Percentiles rank a stretch among this genome's conserved stretches.
phyloP scores from a whole-genome alignment of 257 asterid genomes.

The Phtheirospermum japonicum region DNA sequence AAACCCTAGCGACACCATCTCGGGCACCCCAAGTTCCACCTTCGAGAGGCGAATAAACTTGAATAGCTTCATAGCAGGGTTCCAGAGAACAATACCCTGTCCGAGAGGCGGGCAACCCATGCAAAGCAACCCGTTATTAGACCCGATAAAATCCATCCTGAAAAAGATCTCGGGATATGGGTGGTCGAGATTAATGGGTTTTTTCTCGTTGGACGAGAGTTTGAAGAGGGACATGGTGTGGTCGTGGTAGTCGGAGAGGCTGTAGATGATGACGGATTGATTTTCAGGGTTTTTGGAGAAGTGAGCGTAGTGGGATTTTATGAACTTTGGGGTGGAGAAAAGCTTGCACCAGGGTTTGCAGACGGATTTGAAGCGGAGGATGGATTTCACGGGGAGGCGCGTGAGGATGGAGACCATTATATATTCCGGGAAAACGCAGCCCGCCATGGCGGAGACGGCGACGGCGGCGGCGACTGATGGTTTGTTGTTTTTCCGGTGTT shows the following conservation, averaged over 20 bases:
- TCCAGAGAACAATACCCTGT: too few relatives aligned
- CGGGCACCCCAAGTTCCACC: too few relatives aligned
- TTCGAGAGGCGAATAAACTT: too few relatives aligned
- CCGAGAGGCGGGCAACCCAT: too few relatives aligned
- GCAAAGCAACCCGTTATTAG: too few relatives aligned
- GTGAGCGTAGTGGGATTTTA: background rate
- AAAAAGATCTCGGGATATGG: background rate
- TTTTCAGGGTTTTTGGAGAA: background rate
- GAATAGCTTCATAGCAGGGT: too few relatives aligned
- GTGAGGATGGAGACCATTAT: slow-evolving; percentile 17
- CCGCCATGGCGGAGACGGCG: background rate
- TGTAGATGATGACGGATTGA: slow-evolving; percentile 5
- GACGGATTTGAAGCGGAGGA: slow-evolving; percentile 5
- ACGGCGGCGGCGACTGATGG: background rate
- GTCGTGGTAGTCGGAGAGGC: too few relatives aligned
- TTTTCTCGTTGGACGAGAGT: background rate
- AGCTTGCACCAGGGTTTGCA: slow-evolving; percentile 23
- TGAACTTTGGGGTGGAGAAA: background rate
- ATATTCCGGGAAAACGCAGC: slow-evolving; percentile 4
- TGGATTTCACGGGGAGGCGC: slow-evolving; percentile 22
- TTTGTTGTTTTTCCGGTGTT: background rate
- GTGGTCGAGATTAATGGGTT: background rate
- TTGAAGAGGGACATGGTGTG: background rate
- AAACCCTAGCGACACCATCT: too few relatives aligned
- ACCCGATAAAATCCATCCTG: too few relatives aligned